Evolutionary conservation across 768 basidiomycete genomes (phyloP), one percentile per base, ranked within the genome.

Genomic region (Strobilomyces dryophilus): DNA sequence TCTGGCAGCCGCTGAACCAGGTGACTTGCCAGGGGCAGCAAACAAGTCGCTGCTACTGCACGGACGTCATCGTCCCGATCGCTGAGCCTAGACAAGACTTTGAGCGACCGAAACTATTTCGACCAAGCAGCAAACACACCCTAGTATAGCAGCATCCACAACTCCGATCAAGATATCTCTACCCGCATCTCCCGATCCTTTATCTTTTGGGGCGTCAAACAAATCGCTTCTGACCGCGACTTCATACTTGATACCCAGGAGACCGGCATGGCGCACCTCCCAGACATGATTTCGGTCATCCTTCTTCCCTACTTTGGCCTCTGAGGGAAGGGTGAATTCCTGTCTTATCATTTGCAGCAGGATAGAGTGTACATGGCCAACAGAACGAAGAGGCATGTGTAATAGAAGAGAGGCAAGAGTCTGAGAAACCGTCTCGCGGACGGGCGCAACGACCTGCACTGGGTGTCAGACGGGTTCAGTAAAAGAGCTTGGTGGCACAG

Each of bases 261-360:
- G 73, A 27, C 97, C 97, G n/a, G 97, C 95, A 74, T 99, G 97
- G 50, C 95, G 80, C 46, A 99, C 88, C 71, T 98, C 92, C 97
- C 97, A 99, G 8, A 93, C 80, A 69, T 95, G 91, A 49, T 66
- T 71, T 42, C 60, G 71, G 73, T 60, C 74, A 45, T 64, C 67
- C 74, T 58, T 68, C 45, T 66, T 71, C 48, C 69, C 63, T 39
- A 61, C 53, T 42, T 61, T 63, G 34, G 65, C 59, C 53, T 68
- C 74, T 20, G 71, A 54, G 18, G 76, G 73, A 35, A 80, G 68
- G 1, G 75, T 70, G 66, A 90, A 90, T 54, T 90, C 83, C 71
- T 98, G 97, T 56, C 85, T 80, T 61, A 98, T 93, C 97, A 99
- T 99, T 63, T 88, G 84, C 41, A 95, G 76, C 42, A 99, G 77